Base-by-base conservation (phyloP, 495 filamentous ascomycete species). In the Tuber borchii region DNA sequence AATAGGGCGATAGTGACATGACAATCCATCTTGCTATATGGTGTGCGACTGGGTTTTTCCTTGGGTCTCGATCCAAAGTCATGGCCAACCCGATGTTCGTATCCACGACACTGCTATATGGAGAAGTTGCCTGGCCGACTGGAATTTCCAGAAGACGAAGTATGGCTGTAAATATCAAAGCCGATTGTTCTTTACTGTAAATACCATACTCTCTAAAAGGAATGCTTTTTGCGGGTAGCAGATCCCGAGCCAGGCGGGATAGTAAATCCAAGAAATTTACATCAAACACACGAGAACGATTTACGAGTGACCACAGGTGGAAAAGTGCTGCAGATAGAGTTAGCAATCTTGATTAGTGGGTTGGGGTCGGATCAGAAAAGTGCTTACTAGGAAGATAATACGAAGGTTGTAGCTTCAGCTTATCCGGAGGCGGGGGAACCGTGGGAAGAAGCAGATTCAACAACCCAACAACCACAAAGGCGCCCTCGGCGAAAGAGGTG, bases 21-120 rank as follows among this genome's bases (percentile, higher is more conserved):
- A 97, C 90, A 70, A 99, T 93, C 93, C 93, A 97, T 77, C 95
- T 87, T n/a, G 96, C 94, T 74, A 97, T 92, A 82, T 94, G 90
- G 84, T 98, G 95, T 2, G 93, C 89, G 19, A 94, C 89, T 1
- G 95, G 95, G 83, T 97, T 93, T 84, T 97, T 97, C 75, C 94
- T 90, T 79, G 90, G 91, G 83, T 99, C 95, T 78, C 94, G 90
- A 78, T 97, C 94, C 39, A 99, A 87, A 84, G 92, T 91, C 44
- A 94, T 87, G 31, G 90, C 95, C 77, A 95, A 85, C 6, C 95
- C 96, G 68, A 93, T 90, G 17, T 90, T 88, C 70, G 92, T 88
- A 85, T 99, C 95, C 12, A 97, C 90, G 44, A 90, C 88, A 26
- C 84, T 85, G 76, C 92, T 92, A 83, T 99, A 99, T 2, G 95